Conservation (phyloP, 768 basidiomycete species). For the Podaxis mareebaensis region DNA sequence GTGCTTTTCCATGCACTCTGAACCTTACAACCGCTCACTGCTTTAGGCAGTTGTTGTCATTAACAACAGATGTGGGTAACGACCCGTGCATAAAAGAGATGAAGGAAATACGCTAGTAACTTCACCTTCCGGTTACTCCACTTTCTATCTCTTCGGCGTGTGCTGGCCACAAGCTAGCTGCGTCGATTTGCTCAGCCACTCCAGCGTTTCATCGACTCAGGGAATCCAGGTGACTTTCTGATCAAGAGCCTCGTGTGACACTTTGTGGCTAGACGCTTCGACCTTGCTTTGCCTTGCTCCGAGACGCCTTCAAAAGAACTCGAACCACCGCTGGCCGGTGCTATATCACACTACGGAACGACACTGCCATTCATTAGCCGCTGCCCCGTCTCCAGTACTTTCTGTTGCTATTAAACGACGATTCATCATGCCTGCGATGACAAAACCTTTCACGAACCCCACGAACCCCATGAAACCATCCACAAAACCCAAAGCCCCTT, state of each 20-base stretch:
- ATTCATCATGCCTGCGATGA: not conserved
- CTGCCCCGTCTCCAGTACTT: not conserved
- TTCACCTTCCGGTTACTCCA: not conserved
- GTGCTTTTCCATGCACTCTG: not conserved
- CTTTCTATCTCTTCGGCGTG: constrained; percentile 4
- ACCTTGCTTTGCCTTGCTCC: not conserved
- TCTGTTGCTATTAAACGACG: not conserved
- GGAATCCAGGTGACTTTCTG: constrained; percentile 2
- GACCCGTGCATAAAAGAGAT: not conserved
- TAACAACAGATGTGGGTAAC: not conserved
- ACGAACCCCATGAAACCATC: not conserved
- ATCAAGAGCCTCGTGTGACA: not conserved
- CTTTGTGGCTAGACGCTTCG: not conserved
- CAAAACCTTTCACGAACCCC: not conserved
- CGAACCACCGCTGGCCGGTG: constrained; percentile 2
- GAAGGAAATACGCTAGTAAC: not conserved
- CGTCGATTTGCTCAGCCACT: not conserved
- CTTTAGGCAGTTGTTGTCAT: not conserved
- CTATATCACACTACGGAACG: not conserved
- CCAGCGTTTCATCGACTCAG: constrained; percentile 11
- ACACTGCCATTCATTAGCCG: not conserved
- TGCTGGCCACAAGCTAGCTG: constrained; percentile 7
- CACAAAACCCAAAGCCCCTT: not conserved
- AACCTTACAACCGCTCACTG: not conserved
- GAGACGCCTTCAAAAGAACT: not conserved